Evolutionary conservation across 2,329 filamentous ascomycete species (phyloP), one percentile per base, ranked within the genome.

Genomic region (Atkinsonella texensis): DNA sequence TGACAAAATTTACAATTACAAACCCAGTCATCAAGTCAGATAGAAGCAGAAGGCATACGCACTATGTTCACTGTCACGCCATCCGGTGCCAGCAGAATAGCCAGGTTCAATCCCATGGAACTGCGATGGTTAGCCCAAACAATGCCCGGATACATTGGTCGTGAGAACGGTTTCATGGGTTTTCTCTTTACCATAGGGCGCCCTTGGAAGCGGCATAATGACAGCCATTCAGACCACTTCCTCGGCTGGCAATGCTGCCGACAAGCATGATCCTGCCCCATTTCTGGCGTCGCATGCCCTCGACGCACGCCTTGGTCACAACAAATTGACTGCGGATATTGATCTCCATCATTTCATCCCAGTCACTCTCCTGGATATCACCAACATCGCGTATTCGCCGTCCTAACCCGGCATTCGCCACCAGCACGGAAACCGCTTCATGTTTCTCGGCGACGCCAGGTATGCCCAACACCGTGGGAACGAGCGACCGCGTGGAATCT

Each of bases 331-430:
- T 54, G 1, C 52, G 46, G 41, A 23, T 47, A 9, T 54, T 54
- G 15, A 54, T 41, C 35, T 54, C 52, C 46, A 54, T 49, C 46
- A 54, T 54, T 13, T 54, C 52, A 42, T 54, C 52, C 52, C 52
- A 54, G 13, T 49, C 46, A 1, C 38, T 23, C 28, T 54, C 52
- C 2, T 40, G 45, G n/a, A 54, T 54, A 28, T 32, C 46, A 12
- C 39, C 28, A 9, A 51, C 20, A 9, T 54, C 52, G 49, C 52
- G 50, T 12, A 49, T 51, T n/a, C 52, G 52, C 13, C 46, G 49
- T 12, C 52, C 52, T 11, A 51, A 35, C 3, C 52, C 52, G 48
- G 52, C 52, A 33, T 54, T 54, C 18, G 52, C 52, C 2, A 54
- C 46, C 42, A 54, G 18, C 6, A 54, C 46, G 4, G 52, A 51